Percentiles rank a stretch among this genome's conserved stretches.
Conservation (phyloP, 2,329 filamentous ascomycete genomes). For the Allantophomopsis cytisporea region DNA sequence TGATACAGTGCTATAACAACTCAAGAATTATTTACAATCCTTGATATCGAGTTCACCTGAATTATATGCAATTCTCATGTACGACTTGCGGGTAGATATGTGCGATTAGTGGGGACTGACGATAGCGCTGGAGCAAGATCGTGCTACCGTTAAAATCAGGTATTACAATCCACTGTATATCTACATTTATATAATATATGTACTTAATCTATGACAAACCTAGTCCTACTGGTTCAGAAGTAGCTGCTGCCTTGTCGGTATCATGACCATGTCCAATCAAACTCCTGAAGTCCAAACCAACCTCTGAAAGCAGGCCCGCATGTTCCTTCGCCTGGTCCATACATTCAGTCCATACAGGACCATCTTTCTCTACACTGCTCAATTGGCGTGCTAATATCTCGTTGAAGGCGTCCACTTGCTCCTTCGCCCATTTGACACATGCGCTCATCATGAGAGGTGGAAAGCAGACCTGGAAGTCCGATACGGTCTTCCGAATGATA, state of each 20-base stretch:
- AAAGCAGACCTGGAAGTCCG: conserved; percentile 79
- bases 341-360: conserved; percentile 68
- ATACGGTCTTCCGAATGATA: conserved; percentile 84
- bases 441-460: conserved; percentile 79
- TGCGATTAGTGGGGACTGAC: no score
- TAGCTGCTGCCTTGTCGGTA: conserved; percentile 14
- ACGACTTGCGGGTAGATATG: no score
- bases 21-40: no score
- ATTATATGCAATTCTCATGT: no score
- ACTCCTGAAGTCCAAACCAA: conserved; percentile 80
- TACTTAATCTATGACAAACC: conserved; percentile 4
- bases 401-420: conserved; percentile 86
- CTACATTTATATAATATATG: no score
- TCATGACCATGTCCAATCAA: conserved; percentile 49
- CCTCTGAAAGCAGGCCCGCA: conserved; percentile 65
- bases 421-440: conserved; percentile 97
- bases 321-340: conserved; percentile 72
- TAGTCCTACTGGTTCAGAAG: conserved; percentile 24
- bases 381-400: conserved; percentile 69
- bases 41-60: no score
- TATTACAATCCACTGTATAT: no score
- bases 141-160: no score
- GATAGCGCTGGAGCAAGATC: no score
- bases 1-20: no score
- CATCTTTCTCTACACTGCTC: conserved; percentile 69